Evolutionary conservation across 441 rosid species (phyloP).

Genomic region (Populus hybrid): DNA sequence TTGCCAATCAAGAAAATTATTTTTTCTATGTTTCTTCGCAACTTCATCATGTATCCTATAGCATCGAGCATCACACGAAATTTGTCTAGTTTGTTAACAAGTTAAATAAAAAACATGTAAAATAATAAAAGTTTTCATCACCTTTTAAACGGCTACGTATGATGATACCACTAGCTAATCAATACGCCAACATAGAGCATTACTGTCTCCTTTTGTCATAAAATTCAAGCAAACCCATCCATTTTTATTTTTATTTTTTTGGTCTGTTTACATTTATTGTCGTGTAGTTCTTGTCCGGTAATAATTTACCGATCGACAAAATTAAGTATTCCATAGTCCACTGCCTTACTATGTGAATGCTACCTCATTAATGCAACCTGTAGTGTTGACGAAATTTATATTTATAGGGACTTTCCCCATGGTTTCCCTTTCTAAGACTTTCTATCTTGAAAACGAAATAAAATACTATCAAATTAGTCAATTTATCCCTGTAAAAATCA

Average conservation of each 20-base stretch:
- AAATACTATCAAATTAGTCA: background rate
- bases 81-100: too few relatives aligned
- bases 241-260: too few relatives aligned
- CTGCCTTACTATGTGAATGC: background rate
- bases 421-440: background rate
- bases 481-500: background rate
- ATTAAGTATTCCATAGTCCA: background rate
- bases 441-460: background rate
- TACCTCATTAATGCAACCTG: background rate
- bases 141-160: too few relatives aligned
- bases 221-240: background rate
- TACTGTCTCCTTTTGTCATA: background rate
- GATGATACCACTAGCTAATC: too few relatives aligned
- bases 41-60: too few relatives aligned
- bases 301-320: background rate
- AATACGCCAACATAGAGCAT: background rate
- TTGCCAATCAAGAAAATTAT: too few relatives aligned
- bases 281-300: background rate
- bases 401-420: background rate
- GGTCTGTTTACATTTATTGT: background rate
- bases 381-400: too few relatives aligned
- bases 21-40: too few relatives aligned
- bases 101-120: too few relatives aligned
- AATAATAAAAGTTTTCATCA: too few relatives aligned
- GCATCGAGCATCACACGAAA: too few relatives aligned